A percentile compares a stretch with the other conserved stretches of the same genome.
These are phyloP conservation scores for Erythrophleum ivorense DNA, from an alignment of 331 rosid species.

Conservation along the genomic window DNA sequence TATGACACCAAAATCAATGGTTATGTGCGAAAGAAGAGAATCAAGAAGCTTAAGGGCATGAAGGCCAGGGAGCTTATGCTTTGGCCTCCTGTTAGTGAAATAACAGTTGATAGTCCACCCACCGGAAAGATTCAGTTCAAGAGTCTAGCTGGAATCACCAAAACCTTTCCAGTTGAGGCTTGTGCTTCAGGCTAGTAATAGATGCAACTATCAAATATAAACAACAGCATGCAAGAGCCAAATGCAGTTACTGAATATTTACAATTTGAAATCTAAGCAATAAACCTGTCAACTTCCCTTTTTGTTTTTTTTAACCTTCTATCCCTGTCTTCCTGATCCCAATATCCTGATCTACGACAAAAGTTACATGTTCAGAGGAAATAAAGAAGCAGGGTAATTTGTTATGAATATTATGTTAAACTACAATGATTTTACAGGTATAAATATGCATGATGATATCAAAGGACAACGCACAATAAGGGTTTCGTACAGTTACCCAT, in stretches of 20 bases:
- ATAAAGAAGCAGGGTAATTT: neutral
- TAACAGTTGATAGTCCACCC: constrained; percentile 41
- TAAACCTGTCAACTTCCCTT: constrained; percentile 1
- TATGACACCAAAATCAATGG: constrained; percentile 52
- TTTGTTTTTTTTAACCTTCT: neutral
- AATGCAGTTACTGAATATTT: neutral
- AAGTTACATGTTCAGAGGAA: neutral
- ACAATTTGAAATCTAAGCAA: constrained; percentile 20
- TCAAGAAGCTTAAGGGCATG: constrained; percentile 66
- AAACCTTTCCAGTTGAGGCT: constrained; percentile 64
- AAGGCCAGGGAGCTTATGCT: constrained; percentile 72
- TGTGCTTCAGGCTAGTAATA: constrained; percentile 48
- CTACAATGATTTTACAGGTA: neutral
- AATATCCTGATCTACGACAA: neutral
- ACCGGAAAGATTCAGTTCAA: constrained; percentile 63
- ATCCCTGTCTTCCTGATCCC: neutral
- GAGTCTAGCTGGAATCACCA: constrained; percentile 68
- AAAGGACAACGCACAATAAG: neutral
- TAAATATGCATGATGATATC: neutral
- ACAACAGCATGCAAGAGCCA: neutral
- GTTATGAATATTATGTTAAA: neutral
- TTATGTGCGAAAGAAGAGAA: constrained; percentile 28
- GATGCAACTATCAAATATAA: neutral
- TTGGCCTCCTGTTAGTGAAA: constrained; percentile 71
- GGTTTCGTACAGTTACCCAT: neutral